These are phyloP conservation scores for Yamadazyma philogaea DNA, from an alignment of 805 yeast species.

Conservation along the genomic window DNA sequence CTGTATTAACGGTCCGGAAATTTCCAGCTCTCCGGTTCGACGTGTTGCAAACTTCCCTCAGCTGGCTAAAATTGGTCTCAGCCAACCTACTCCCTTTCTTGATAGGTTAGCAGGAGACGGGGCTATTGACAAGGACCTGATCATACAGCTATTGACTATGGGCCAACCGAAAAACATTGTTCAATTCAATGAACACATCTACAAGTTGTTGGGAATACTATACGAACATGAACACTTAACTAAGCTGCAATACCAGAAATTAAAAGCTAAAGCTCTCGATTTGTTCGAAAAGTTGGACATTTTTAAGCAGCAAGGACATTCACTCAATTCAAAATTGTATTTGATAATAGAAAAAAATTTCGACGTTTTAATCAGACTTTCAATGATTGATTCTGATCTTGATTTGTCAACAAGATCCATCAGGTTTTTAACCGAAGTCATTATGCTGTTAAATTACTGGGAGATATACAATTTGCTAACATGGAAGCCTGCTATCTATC, in stretches of 20 bases:
- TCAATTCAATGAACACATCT: slow-evolving; percentile 39
- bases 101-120: slow-evolving; percentile 19
- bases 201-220: slow-evolving; percentile 25
- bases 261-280: slow-evolving; percentile 23
- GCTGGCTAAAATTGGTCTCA: not conserved
- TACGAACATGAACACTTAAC: slow-evolving; percentile 11
- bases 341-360: slow-evolving; percentile 37
- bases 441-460: slow-evolving; percentile 43
- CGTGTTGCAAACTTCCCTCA: not conserved
- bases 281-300: slow-evolving; percentile 24
- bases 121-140: slow-evolving; percentile 17
- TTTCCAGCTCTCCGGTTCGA: not conserved
- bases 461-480: slow-evolving; percentile 39
- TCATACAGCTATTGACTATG: slow-evolving; percentile 18
- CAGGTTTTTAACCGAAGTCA: slow-evolving; percentile 34
- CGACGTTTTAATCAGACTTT: slow-evolving; percentile 34
- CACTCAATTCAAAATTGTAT: slow-evolving; percentile 30
- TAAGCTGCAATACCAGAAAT: slow-evolving; percentile 13
- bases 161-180: slow-evolving; percentile 29
- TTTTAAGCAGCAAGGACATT: slow-evolving; percentile 23
- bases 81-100: slow-evolving; percentile 4
- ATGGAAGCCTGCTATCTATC: slow-evolving; percentile 43
- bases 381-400: slow-evolving; percentile 28
- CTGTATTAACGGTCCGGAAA: not conserved
- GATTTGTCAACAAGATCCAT: slow-evolving; percentile 34